Conservation (phyloP, 352 stramenopile genomes). For the Pseudoperonospora humuli region DNA sequence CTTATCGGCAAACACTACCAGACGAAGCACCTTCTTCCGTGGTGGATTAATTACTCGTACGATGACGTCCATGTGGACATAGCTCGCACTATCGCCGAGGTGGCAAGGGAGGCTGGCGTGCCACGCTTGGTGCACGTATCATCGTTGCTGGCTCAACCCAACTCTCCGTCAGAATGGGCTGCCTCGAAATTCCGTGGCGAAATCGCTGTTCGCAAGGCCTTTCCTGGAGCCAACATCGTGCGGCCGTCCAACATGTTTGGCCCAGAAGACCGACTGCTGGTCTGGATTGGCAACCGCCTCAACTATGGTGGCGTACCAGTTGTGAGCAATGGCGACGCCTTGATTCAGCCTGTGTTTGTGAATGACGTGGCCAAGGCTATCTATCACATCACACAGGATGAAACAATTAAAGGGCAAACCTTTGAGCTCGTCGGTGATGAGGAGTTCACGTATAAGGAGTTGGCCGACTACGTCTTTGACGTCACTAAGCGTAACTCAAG, state of each 20-base stretch:
- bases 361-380: slow-evolving; percentile 77
- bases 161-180: slow-evolving; percentile 77
- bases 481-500: slow-evolving; percentile 67
- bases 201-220: slow-evolving; percentile 84
- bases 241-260: slow-evolving; percentile 93
- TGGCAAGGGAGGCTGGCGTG: slow-evolving; percentile 70
- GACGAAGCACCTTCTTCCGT: slow-evolving; percentile 90
- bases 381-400: slow-evolving; percentile 72
- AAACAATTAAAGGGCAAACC: slow-evolving; percentile 86
- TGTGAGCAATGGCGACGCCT: slow-evolving; percentile 88
- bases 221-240: slow-evolving; percentile 94
- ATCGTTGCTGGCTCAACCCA: slow-evolving; percentile 69
- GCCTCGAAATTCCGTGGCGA: slow-evolving; percentile 85
- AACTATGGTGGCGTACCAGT: slow-evolving; percentile 80
- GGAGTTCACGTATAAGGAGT: slow-evolving; percentile 94
- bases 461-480: slow-evolving; percentile 96
- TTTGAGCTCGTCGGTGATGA: slow-evolving; percentile 95
- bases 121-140: slow-evolving; percentile 78
- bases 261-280: slow-evolving; percentile 92
- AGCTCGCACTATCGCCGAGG: slow-evolving; percentile 75
- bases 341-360: slow-evolving; percentile 90
- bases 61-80: slow-evolving; percentile 94
- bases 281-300: slow-evolving; percentile 81
- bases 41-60: slow-evolving; percentile 94
- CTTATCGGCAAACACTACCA: slow-evolving; percentile 97